A percentile compares a stretch with the other conserved stretches of the same genome.
These are phyloP conservation scores for Rubus idaeus DNA, from an alignment of 306 rosid genomes.

Conservation along the genomic window DNA sequence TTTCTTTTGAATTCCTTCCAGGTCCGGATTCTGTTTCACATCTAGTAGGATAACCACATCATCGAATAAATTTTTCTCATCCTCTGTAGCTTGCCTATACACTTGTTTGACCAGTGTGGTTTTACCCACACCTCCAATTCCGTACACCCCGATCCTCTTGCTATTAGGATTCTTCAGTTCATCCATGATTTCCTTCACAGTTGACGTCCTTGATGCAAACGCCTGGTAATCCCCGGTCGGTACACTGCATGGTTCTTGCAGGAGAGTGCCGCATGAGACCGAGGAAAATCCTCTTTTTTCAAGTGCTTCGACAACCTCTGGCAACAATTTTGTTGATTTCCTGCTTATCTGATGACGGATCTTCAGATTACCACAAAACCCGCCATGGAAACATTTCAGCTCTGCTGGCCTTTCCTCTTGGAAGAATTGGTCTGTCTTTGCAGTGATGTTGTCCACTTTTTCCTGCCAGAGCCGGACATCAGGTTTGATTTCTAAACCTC, in stretches of 20 bases:
- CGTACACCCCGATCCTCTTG: conserved; percentile 6
- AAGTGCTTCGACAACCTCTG: background rate
- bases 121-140: conserved; percentile 27
- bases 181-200: background rate
- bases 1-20: conserved; percentile 19
- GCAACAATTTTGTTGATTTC: background rate
- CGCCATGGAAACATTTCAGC: background rate
- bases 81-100: background rate
- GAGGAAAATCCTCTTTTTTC: background rate
- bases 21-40: conserved; percentile 12
- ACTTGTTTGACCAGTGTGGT: conserved; percentile 18
- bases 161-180: background rate
- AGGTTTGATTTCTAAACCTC: background rate
- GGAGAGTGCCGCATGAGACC: background rate
- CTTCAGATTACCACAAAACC: background rate
- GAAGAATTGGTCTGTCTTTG: background rate
- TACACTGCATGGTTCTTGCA: background rate
- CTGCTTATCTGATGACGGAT: background rate
- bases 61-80: background rate
- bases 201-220: conserved; percentile 9
- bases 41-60: background rate
- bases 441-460: background rate
- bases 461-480: background rate
- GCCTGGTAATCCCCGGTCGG: background rate
- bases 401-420: background rate